Percentiles rank a stretch among this genome's conserved stretches.
Evolutionary conservation across 192 early-diverging fungal species (phyloP).

Genomic region (Coemansia sp.): DNA sequence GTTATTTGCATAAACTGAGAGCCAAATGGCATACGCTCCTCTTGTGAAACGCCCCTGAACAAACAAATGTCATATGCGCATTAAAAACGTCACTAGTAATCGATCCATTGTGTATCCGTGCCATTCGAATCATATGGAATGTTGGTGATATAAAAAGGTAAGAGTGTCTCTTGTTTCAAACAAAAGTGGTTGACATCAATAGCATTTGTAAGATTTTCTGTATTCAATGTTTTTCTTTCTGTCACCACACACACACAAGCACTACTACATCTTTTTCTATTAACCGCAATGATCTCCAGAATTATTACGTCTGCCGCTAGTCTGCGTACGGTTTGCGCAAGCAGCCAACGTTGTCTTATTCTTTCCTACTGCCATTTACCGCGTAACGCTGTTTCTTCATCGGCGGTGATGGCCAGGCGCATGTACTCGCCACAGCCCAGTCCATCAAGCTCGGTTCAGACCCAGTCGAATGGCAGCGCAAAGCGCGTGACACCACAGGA

Average conservation of each 20-base stretch:
- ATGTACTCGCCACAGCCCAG: conserved; percentile 18
- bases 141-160: not conserved
- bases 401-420: conserved; percentile 18
- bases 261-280: not conserved
- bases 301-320: not conserved
- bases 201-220: not conserved
- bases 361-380: not conserved
- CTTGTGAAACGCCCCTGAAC: not conserved
- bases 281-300: conserved; percentile 6
- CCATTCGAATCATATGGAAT: not conserved
- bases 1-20: too few relatives aligned
- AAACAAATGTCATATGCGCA: not conserved
- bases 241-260: not conserved
- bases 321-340: not conserved
- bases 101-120: not conserved
- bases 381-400: conserved; percentile 6
- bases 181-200: not conserved
- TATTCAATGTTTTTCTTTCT: not conserved
- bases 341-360: not conserved
- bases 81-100: not conserved
- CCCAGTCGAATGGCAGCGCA: not conserved
- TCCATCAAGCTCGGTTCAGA: conserved; percentile 3
- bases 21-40: too few relatives aligned
- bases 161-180: not conserved
- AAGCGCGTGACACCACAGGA: conserved; percentile 22